These are phyloP conservation scores for Wallacemonas rigidus DNA, from an alignment of 208 protist species.

Conservation along the genomic window DNA sequence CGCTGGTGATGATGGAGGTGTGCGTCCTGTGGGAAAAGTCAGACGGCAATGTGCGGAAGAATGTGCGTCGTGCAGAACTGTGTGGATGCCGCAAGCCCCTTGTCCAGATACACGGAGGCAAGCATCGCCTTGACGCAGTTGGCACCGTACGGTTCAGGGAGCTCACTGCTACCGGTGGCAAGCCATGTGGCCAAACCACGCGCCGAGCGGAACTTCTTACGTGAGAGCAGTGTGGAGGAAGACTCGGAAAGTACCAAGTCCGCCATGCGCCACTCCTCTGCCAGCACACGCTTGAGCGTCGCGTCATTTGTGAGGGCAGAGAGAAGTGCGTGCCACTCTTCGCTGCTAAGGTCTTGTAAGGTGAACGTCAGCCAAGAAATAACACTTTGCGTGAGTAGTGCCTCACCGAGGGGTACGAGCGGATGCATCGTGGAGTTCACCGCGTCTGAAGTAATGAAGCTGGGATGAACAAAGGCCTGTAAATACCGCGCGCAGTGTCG, in stretches of 20 bases:
- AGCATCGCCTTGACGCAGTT: conserved; percentile 74
- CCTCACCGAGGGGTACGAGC: conserved; percentile 59
- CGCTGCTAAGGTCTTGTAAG: conserved; percentile 58
- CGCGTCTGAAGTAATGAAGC: conserved; percentile 66
- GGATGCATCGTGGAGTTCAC: conserved; percentile 62
- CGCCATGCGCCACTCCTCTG: conserved; percentile 75
- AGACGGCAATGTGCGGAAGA: conserved; percentile 40
- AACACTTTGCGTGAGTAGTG: conserved; percentile 46
- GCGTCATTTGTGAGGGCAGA: conserved; percentile 57
- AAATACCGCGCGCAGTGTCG: conserved; percentile 59
- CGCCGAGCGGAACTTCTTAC: conserved; percentile 44
- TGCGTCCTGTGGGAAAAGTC: background rate
- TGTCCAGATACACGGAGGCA: conserved; percentile 71
- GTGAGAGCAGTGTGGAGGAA: conserved; percentile 60
- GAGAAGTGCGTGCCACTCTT: conserved; percentile 59
- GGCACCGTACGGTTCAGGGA: conserved; percentile 76
- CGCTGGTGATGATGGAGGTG: background rate
- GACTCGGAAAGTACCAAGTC: conserved; percentile 88
- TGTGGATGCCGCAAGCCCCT: conserved; percentile 46
- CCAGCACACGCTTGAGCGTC: conserved; percentile 62
- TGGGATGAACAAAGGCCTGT: conserved; percentile 85
- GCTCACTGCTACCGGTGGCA: conserved; percentile 32
- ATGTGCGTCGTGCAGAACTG: conserved; percentile 63
- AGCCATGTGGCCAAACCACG: conserved; percentile 67
- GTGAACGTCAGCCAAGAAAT: conserved; percentile 52